Evolutionary conservation across 2,329 filamentous ascomycete species (phyloP), one percentile per base, ranked within the genome.

Genomic region (Neofusicoccum kwambonambiense): DNA sequence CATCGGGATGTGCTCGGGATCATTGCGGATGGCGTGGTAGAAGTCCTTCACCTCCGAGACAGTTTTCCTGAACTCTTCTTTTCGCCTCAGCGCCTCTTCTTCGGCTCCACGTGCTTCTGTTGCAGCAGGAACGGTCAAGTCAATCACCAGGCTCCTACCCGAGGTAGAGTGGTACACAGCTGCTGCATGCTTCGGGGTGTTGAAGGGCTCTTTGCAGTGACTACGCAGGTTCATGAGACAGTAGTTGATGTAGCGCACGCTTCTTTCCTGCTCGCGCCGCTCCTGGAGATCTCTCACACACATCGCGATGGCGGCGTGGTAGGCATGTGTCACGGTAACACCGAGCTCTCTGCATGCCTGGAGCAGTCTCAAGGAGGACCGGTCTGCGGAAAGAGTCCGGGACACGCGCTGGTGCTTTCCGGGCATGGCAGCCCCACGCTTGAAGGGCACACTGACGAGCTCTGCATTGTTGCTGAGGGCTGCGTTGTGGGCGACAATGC

Each of bases 161-260:
- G 68, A 67, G 15, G 67, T 62, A 15, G 68, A 67, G 35, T 69
- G 68, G 17, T 70, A 69, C 11, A 69, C 65, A 3, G 67, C 49
- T 15, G 58, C 69, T 12, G 67, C 34, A 39, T 69, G 64, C 12
- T 61, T 27, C 4, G 64, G 19, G 15, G 64, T 44, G 39, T 19
- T 50, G 62, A 64, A 70, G 15, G 58, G 64, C 1, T 17, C 19
- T 9, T 8, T 31, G 45, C 68, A 70, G 11, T 47, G 15, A 45
- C 31, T 44, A 12, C 68, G 68, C 54, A 67, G 50, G 49, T 67
- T 67, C 19, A 67, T 42, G 3, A 67, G 52, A 27, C 37, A 58
- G 56, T 69, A 68, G 42, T 51, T 67, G 34, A 67, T 52, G 31
- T 67, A 69, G 31, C 64, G 50, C 39, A 63, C 35, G 8, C 22